Conservation (phyloP, 371 early-diverging fungal species). For the Syncephalastrum sp. region DNA sequence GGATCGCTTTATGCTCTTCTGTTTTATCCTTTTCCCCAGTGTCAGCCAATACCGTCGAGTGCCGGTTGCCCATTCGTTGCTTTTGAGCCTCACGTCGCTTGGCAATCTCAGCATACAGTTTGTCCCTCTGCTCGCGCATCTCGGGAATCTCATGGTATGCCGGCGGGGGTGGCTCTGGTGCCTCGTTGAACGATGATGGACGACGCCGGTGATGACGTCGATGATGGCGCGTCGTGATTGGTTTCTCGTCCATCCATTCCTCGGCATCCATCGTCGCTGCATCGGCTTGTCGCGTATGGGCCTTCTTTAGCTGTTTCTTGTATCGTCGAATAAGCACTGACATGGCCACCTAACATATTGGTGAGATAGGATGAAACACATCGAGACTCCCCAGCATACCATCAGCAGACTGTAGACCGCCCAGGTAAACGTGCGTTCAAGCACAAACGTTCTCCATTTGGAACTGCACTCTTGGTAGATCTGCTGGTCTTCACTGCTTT, state of each 20-base stretch:
- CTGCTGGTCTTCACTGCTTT: constrained; percentile 5
- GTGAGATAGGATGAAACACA: background rate
- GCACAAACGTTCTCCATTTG: constrained; percentile 8
- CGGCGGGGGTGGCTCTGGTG: background rate
- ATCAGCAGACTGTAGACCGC: constrained; percentile 8
- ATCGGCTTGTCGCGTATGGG: too few relatives aligned
- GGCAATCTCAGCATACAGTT: constrained; percentile 13
- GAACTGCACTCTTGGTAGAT: constrained; percentile 2
- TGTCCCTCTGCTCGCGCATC: constrained; percentile 9
- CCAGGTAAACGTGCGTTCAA: constrained; percentile 17
- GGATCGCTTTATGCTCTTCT: constrained; percentile 5
- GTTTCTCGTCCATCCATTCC: constrained; percentile 4
- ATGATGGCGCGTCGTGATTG: constrained; percentile 3
- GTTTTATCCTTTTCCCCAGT: background rate
- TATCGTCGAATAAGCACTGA: too few relatives aligned
- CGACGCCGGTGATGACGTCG: background rate
- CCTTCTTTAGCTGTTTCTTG: too few relatives aligned
- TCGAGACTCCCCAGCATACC: constrained; percentile 1
- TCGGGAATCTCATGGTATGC: background rate
- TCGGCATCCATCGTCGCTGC: background rate
- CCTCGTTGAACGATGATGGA: background rate
- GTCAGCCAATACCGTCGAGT: background rate
- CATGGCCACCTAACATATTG: background rate
- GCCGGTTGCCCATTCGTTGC: background rate
- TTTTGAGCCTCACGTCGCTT: constrained; percentile 1